A percentile compares a stretch with the other conserved stretches of the same genome.
phyloP scores from a whole-genome alignment of 768 basidiomycete species.

The Pleurotus pulmonarius region DNA sequence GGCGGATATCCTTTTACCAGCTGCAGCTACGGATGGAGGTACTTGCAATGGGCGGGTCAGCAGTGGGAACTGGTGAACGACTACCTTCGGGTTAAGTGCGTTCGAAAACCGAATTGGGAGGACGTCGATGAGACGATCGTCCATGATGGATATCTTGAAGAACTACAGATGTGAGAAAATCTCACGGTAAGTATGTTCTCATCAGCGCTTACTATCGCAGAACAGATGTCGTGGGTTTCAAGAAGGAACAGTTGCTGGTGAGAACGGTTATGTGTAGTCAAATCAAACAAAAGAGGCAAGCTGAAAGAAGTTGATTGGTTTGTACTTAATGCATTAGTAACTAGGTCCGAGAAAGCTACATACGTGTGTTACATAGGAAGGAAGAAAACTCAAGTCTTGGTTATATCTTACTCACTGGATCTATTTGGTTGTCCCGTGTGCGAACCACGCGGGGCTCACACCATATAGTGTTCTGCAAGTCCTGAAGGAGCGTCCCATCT shows the following conservation, averaged over 20 bases:
- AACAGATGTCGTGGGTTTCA: too few relatives aligned
- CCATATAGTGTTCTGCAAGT: conserved; percentile 14
- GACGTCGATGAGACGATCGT: conserved; percentile 63
- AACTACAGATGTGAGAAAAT: conserved; percentile 9
- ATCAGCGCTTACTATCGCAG: neutral
- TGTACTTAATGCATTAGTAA: neutral
- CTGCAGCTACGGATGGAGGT: conserved; percentile 68
- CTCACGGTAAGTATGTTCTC: neutral
- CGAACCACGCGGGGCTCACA: neutral
- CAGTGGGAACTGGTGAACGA: conserved; percentile 81
- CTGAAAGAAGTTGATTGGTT: neutral
- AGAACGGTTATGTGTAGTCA: neutral
- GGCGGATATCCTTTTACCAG: conserved; percentile 75
- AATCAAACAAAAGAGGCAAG: neutral
- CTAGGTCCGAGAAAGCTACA: neutral
- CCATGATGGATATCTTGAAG: conserved; percentile 21
- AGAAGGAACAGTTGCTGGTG: neutral
- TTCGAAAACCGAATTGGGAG: conserved; percentile 75
- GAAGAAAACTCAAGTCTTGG: neutral
- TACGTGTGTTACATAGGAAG: neutral
- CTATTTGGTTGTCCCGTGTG: neutral
- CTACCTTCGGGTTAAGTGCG: conserved; percentile 56
- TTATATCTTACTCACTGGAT: neutral
- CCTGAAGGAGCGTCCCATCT: conserved; percentile 18
- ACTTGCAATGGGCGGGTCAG: conserved; percentile 68